Evolutionary conservation across 768 basidiomycete species (phyloP).

Genomic region (Rhizopogon vesiculosus): DNA sequence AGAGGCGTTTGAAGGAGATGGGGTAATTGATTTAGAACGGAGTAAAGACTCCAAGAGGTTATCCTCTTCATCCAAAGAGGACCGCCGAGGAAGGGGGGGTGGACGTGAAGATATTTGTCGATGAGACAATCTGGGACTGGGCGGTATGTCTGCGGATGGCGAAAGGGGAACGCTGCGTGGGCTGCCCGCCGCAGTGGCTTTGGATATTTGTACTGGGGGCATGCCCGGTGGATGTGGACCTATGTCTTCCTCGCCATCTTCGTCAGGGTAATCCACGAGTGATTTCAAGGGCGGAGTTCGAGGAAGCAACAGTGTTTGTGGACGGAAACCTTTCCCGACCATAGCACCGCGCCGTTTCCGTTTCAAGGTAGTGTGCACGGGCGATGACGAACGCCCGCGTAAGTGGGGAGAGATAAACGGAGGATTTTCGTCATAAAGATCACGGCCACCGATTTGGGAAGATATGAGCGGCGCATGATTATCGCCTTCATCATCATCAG

Average conservation of each 20-base stretch:
- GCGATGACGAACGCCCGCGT: constrained; percentile 23
- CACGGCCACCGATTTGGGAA: constrained; percentile 18
- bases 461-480: constrained; percentile 31
- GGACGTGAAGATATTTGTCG: constrained; percentile 31
- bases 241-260: constrained; percentile 50
- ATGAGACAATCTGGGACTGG: constrained; percentile 34
- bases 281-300: constrained; percentile 51
- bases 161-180: constrained; percentile 22
- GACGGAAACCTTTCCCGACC: constrained; percentile 42
- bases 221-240: constrained; percentile 11
- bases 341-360: constrained; percentile 52
- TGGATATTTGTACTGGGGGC: constrained; percentile 10
- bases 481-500: constrained; percentile 73
- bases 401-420: constrained; percentile 24
- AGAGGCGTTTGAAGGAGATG: constrained; percentile 36
- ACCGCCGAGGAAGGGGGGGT: constrained; percentile 43
- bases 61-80: constrained; percentile 45
- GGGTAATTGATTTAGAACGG: constrained; percentile 29
- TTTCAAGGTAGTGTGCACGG: constrained; percentile 39
- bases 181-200: constrained; percentile 10
- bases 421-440: constrained; percentile 32
- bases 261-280: constrained; percentile 77
- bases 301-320: constrained; percentile 34
- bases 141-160: constrained; percentile 29
- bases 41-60: constrained; percentile 53